phyloP scores from a whole-genome alignment of 352 stramenopile species.

The Pythium monospermum region DNA sequence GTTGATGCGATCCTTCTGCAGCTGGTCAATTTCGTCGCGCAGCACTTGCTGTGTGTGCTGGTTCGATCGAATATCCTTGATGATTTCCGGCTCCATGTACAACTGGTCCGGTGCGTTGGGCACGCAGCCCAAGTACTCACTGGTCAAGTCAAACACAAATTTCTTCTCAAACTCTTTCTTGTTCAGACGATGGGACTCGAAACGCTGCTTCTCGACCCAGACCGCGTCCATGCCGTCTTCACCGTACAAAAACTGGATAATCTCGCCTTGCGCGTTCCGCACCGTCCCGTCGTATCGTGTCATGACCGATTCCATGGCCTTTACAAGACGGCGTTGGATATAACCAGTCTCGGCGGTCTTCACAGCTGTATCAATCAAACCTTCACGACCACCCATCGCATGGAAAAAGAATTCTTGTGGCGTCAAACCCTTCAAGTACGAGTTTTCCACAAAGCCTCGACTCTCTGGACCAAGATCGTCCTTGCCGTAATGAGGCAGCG shows the following conservation, averaged over 20 bases:
- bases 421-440: conserved; percentile 94
- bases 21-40: conserved; percentile 90
- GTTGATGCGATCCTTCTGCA: conserved; percentile 94
- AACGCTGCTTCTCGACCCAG: conserved; percentile 98
- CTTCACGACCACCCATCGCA: conserved; percentile 98
- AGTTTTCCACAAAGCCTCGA: conserved; percentile 99
- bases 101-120: conserved; percentile 80
- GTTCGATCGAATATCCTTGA: conserved; percentile 91
- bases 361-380: conserved; percentile 99
- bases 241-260: conserved; percentile 89
- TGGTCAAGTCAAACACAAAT: conserved; percentile 91
- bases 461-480: conserved; percentile 98
- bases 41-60: conserved; percentile 92
- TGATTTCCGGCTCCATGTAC: conserved; percentile 82
- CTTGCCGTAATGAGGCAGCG: conserved; percentile 94
- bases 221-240: conserved; percentile 99
- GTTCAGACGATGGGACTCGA: conserved; percentile 87
- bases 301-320: conserved; percentile 99
- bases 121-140: conserved; percentile 90
- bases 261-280: conserved; percentile 90
- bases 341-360: conserved; percentile 99
- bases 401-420: conserved; percentile 99
- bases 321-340: conserved; percentile 99
- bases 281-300: conserved; percentile 98
- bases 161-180: conserved; percentile 93